Evolutionary conservation across 2,329 filamentous ascomycete species (phyloP).

Genomic region (Penicillium sp.): DNA sequence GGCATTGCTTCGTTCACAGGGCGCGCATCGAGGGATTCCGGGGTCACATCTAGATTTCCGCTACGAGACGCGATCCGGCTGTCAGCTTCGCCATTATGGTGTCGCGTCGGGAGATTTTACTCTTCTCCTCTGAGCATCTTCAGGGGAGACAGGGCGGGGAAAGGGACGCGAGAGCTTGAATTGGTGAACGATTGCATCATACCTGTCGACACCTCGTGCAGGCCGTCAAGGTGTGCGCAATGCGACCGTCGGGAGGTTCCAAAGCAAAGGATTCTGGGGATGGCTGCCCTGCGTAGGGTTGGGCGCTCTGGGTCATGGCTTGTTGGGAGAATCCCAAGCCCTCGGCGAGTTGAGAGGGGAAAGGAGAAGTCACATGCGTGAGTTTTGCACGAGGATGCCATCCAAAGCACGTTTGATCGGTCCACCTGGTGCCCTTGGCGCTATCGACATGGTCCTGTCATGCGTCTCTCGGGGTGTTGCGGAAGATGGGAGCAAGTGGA

Average conservation of each 20-base stretch:
- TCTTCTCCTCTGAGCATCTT: neutral
- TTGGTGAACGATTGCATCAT: slow-evolving; percentile 27
- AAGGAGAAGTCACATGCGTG: slow-evolving; percentile 24
- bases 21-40: slow-evolving; percentile 83
- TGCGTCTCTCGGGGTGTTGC: slow-evolving; percentile 5
- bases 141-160: neutral
- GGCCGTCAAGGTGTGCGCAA: slow-evolving; percentile 52
- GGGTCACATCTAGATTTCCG: slow-evolving; percentile 96
- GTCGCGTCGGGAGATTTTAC: neutral
- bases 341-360: slow-evolving; percentile 2
- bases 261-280: slow-evolving; percentile 30
- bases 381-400: slow-evolving; percentile 7
- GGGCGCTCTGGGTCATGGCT: slow-evolving; percentile 29
- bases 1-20: slow-evolving; percentile 88
- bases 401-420: slow-evolving; percentile 12
- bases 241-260: slow-evolving; percentile 40
- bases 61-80: slow-evolving; percentile 49
- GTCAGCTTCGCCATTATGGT: slow-evolving; percentile 10
- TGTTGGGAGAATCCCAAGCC: slow-evolving; percentile 12
- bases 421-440: slow-evolving; percentile 14
- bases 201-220: slow-evolving; percentile 55
- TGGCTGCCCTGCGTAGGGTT: slow-evolving; percentile 15
- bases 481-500: neutral
- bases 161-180: neutral
- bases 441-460: slow-evolving; percentile 24